A percentile compares a stretch with the other conserved stretches of the same genome.
phyloP scores from a whole-genome alignment of 352 stramenopile species.

The Phytophthora foliorum region DNA sequence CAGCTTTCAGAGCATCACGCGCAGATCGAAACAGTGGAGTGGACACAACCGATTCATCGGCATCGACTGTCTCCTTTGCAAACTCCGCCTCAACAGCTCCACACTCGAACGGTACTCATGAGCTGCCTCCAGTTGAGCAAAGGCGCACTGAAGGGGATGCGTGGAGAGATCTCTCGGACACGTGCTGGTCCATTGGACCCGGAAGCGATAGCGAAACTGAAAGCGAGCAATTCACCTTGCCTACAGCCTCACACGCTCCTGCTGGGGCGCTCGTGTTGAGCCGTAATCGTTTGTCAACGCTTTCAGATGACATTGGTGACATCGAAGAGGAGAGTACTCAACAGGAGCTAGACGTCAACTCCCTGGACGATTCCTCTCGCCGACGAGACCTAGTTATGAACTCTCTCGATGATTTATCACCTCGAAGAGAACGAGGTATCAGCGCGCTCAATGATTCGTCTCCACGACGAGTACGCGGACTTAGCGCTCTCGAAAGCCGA shows the following conservation, averaged over 20 bases:
- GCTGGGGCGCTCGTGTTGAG: constrained; percentile 3
- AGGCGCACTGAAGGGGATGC: constrained; percentile 7
- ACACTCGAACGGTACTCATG: background rate
- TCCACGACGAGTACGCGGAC: constrained; percentile 27
- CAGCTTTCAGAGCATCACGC: constrained; percentile 15
- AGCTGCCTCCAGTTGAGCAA: background rate
- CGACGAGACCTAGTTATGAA: constrained; percentile 21
- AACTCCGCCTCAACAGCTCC: background rate
- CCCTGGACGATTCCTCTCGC: constrained; percentile 30
- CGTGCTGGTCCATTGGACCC: constrained; percentile 47
- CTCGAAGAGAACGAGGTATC: constrained; percentile 25
- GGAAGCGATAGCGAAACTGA: constrained; percentile 42
- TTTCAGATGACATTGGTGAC: constrained; percentile 28
- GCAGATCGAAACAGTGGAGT: constrained; percentile 1
- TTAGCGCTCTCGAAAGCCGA: constrained; percentile 31
- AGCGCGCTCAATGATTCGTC: constrained; percentile 33
- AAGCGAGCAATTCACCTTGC: constrained; percentile 17
- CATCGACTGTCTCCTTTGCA: constrained; percentile 3
- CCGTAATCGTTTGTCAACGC: constrained; percentile 21
- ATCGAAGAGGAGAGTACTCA: constrained; percentile 12
- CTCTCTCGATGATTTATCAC: constrained; percentile 7
- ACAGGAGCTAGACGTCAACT: constrained; percentile 12
- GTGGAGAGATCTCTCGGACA: constrained; percentile 40
- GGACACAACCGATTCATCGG: constrained; percentile 12
- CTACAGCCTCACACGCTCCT: background rate